Conservation (phyloP, 805 yeast species). For the Starmerella stigmatis region DNA sequence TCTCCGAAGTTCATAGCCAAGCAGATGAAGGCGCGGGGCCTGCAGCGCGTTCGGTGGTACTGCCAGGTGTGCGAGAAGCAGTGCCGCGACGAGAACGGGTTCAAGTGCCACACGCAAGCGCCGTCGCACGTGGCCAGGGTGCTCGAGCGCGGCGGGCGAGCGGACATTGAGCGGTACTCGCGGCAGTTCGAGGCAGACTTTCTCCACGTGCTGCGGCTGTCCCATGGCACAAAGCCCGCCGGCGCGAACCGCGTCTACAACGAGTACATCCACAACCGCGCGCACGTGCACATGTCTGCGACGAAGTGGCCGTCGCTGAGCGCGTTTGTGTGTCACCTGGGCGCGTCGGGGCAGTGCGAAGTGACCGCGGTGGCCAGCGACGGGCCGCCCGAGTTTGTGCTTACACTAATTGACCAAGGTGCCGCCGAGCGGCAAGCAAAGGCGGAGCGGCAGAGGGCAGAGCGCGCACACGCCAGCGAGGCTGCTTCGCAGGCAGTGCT, state of each 20-base stretch:
- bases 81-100: conserved; percentile 93
- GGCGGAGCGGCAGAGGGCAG: neutral
- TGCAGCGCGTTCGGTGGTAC: conserved; percentile 75
- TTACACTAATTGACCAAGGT: conserved; percentile 6
- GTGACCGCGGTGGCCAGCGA: neutral
- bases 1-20: conserved; percentile 64
- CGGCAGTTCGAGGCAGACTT: conserved; percentile 53
- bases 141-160: conserved; percentile 37
- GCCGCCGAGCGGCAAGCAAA: neutral
- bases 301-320: conserved; percentile 69
- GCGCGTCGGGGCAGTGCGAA: conserved; percentile 29
- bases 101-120: conserved; percentile 77
- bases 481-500: neutral
- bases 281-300: conserved; percentile 85
- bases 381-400: conserved; percentile 10
- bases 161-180: conserved; percentile 47
- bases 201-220: conserved; percentile 45
- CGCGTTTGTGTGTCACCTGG: conserved; percentile 50
- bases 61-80: conserved; percentile 88
- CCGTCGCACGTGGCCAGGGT: conserved; percentile 61
- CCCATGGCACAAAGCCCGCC: conserved; percentile 73
- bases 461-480: neutral
- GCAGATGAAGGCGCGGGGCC: conserved; percentile 69
- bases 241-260: conserved; percentile 82
- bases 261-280: conserved; percentile 70